Evolutionary conservation across 2,329 filamentous ascomycete genomes (phyloP), one percentile per base, ranked within the genome.

Genomic region (Parastagonospora nodorum): DNA sequence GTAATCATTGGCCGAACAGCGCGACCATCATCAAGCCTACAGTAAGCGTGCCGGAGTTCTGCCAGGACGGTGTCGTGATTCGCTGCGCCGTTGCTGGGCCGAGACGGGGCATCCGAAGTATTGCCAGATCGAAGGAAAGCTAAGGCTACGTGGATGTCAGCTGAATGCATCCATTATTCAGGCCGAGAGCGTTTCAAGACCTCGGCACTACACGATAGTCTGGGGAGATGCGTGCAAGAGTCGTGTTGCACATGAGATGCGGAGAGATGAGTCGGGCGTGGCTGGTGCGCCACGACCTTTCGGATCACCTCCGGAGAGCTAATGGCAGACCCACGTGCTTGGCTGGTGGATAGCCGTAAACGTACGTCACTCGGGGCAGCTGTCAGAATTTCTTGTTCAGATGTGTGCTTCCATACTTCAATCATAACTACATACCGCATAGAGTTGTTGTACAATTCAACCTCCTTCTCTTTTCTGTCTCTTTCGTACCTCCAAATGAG

Each of bases 21-120:
- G 27, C 35, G 42, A 39, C 51, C 48, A 51, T 46, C 49, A 35
- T 40, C 19, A 37, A 51, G 48, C 37, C 38, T 39, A 10, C 28
- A 30, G 12, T 16, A 48, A 51, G 42, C 9, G 33, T 42, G 30
- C 63, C 63, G 63, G 56, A 33, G 58, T 61, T 64, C 36, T 61
- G 37, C 56, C 61, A 53, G 36, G 38, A 50, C 38, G 39, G 24
- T 30, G 43, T 30, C 35, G 32, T 47, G 43, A 55, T 56, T 56
- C 48, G 50, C 29, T 45, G 32, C 38, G 40, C 19, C 35, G 41
- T 16, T 47, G 31, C 32, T 33, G 39, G 27, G 15, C 24, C 35
- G 27, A 31, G n/a, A 36, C 16, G 7, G 38, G 16, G 24, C 28
- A 30, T 36, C 48, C 50, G 50, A 45, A 37, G 41, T 42, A 48